These are phyloP conservation scores for Mycena alexandri DNA, from an alignment of 768 basidiomycete genomes.

Conservation along the genomic window DNA sequence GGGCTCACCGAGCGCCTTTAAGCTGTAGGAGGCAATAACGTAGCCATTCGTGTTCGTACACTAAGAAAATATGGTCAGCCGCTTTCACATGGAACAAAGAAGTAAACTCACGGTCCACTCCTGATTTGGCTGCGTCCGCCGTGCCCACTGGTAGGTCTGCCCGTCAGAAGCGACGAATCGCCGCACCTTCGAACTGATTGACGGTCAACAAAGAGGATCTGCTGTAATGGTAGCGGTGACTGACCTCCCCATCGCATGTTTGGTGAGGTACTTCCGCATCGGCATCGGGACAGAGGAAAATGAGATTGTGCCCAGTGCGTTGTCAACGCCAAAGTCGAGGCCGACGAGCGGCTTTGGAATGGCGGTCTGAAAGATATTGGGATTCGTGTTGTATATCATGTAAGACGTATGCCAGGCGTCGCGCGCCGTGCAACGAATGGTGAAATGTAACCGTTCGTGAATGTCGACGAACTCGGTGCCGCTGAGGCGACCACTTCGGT, in stretches of 20 bases:
- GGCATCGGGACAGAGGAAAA: conserved; percentile 52
- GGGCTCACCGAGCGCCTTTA: conserved; percentile 68
- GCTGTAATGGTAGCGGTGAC: conserved; percentile 5
- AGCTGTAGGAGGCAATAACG: conserved; percentile 71
- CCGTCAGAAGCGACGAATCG: conserved; percentile 72
- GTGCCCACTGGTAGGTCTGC: conserved; percentile 72
- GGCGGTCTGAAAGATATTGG: conserved; percentile 42
- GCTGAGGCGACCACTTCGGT: conserved; percentile 65
- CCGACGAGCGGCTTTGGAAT: conserved; percentile 54
- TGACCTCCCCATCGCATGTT: conserved; percentile 58
- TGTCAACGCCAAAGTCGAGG: conserved; percentile 64
- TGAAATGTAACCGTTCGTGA: conserved; percentile 68
- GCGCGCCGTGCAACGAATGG: conserved; percentile 61
- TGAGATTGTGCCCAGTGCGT: conserved; percentile 66
- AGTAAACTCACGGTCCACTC: conserved; percentile 72
- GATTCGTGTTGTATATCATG: conserved; percentile 63
- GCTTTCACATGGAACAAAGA: neutral
- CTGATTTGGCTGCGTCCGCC: conserved; percentile 59
- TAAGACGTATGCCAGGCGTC: conserved; percentile 59
- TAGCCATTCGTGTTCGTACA: conserved; percentile 66
- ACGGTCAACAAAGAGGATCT: conserved; percentile 1
- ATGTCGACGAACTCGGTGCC: conserved; percentile 74
- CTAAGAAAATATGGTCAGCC: conserved; percentile 47
- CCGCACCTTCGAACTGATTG: conserved; percentile 56
- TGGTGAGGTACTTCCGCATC: conserved; percentile 68